Base-by-base conservation (phyloP, 2,329 filamentous ascomycete species). In the Clarireedia homoeocarpa region DNA sequence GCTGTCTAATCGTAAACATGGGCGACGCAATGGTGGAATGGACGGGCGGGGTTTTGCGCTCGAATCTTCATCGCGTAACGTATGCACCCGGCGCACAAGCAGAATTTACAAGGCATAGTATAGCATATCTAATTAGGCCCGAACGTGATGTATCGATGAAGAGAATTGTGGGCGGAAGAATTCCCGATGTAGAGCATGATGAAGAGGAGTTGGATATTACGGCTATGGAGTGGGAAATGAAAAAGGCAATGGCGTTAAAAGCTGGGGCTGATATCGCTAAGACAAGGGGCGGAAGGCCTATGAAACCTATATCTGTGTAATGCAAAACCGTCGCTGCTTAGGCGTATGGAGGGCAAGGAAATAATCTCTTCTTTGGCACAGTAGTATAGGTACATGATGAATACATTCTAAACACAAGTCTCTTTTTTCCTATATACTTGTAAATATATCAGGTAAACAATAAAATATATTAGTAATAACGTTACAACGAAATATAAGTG, bases 51-150 rank as follows among this genome's bases (percentile, higher is more conserved):
- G 53, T 68, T 39, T 55, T 70, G 10, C 58, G 61, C 14, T 64
- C 60, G 10, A 61, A 61, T 17, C 50, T 66, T 40, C 67, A 70
- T 54, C 63, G 68, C 6, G 67, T 69, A 2, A 61, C 62, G 4
- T 58, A 61, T 40, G 60, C 65, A 0, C 67, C 65, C 5, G 66
- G 59, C 2, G 51, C 52, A n/a, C 60, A 62, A 30, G 49, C 48
- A n/a, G 39, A 24, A 6, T 38, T 45, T 5, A 49, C 51, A 12
- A 68, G 79, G 53, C 77, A 75, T 61, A 79, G 76, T 65, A 62
- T 81, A 17, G 77, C 79, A 17, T 80, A 80, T 60, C 79, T 81
- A 64, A 70, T 72, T 34, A 63, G 79, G 56, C 77, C 77, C 2
- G 45, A 26, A 17, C 75, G 73, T 59, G 72, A 78, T 66, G 69